Evolutionary conservation across 352 stramenopile genomes (phyloP).

Genomic region (Phytophthora crassamura): DNA sequence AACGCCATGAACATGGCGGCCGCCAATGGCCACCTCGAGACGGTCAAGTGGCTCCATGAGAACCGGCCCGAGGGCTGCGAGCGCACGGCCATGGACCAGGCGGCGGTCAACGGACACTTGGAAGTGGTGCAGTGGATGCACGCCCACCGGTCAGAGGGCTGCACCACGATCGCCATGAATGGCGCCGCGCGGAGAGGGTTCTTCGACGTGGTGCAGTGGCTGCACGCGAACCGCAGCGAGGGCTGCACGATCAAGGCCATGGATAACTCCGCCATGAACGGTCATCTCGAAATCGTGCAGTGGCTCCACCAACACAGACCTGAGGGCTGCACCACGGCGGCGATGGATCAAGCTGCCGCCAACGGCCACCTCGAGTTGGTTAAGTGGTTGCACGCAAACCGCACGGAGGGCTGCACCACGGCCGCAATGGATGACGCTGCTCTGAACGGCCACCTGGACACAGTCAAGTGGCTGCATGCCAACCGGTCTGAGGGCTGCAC

Average conservation of each 20-base stretch:
- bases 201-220: conserved; percentile 32
- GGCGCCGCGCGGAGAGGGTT: conserved; percentile 27
- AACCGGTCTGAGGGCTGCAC: too few species aligned
- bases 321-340: too few species aligned
- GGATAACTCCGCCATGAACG: conserved; percentile 37
- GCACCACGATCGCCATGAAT: conserved; percentile 35
- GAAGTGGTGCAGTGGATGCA: conserved; percentile 37
- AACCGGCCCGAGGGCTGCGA: conserved; percentile 32
- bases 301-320: too few species aligned
- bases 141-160: conserved; percentile 21
- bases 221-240: conserved; percentile 28
- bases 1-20: conserved; percentile 40
- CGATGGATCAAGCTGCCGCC: too few species aligned
- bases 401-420: conserved; percentile 22
- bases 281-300: too few species aligned
- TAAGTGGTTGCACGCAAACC: conserved; percentile 24
- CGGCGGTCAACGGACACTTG: conserved; percentile 33
- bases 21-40: conserved; percentile 27
- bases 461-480: too few species aligned
- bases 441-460: conserved; percentile 32
- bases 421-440: conserved; percentile 29
- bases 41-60: too few species aligned
- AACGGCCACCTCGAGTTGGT: too few species aligned
- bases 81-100: conserved; percentile 34
- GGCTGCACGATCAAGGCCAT: conserved; percentile 35